These are phyloP conservation scores for Petunia axillaris DNA, from an alignment of 257 asterid species.

Conservation along the genomic window DNA sequence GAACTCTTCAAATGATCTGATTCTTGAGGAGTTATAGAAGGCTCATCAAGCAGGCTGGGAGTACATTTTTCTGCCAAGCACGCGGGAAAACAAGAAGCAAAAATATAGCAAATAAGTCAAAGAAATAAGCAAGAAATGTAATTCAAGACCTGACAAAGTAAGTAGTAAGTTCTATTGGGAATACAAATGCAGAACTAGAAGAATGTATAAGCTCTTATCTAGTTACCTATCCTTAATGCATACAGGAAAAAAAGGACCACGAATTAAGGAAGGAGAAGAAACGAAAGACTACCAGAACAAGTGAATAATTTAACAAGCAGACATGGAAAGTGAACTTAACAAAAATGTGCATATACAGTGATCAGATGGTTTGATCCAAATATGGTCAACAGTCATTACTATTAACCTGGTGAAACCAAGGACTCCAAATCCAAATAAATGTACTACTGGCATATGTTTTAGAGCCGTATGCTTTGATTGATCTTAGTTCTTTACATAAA, in stretches of 20 bases:
- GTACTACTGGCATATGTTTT: background rate
- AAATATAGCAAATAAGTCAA: background rate
- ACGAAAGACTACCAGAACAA: background rate
- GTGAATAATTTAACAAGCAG: background rate
- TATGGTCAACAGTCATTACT: background rate
- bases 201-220: background rate
- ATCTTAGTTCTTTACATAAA: too few species aligned
- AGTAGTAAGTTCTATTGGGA: background rate
- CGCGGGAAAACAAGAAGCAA: background rate
- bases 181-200: background rate
- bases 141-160: background rate
- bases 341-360: slow-evolving; percentile 2
- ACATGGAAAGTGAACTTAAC: slow-evolving; percentile 6
- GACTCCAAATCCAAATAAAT: background rate
- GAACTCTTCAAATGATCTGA: slow-evolving; percentile 33
- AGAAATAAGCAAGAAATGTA: slow-evolving; percentile 16
- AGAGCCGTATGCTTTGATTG: too few species aligned
- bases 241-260: background rate
- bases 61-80: slow-evolving; percentile 28
- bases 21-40: slow-evolving; percentile 36
- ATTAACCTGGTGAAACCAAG: background rate
- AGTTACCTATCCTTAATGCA: slow-evolving; percentile 4
- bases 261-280: background rate
- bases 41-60: slow-evolving; percentile 27
- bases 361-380: background rate